Percentiles rank a stretch among this genome's conserved stretches.
Conservation (phyloP, 805 yeast genomes). For the Suhomyces sp. region DNA sequence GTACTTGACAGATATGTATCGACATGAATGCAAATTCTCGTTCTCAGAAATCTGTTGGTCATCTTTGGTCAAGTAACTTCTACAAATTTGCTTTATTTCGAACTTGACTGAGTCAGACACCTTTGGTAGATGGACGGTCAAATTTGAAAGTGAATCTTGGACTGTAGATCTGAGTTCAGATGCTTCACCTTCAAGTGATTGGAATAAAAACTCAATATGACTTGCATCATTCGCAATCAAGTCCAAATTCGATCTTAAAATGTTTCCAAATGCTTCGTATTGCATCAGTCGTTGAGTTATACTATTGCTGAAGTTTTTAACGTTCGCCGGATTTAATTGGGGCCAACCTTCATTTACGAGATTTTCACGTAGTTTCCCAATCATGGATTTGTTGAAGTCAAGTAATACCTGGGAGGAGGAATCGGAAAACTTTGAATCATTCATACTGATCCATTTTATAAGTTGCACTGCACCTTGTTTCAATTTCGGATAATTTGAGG, state of each 20-base stretch:
- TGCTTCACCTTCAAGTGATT: conserved; percentile 63
- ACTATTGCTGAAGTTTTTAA: conserved; percentile 32
- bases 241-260: conserved; percentile 48
- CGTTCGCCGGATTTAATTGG: conserved; percentile 30
- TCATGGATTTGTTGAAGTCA: conserved; percentile 44
- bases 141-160: conserved; percentile 65
- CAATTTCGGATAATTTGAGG: conserved; percentile 50
- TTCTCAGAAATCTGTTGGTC: conserved; percentile 3
- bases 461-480: conserved; percentile 60
- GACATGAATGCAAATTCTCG: conserved; percentile 44
- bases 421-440: conserved; percentile 5
- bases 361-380: conserved; percentile 50
- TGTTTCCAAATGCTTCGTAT: conserved; percentile 75
- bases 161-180: conserved; percentile 62
- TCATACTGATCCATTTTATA: conserved; percentile 55
- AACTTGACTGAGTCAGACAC: conserved; percentile 38
- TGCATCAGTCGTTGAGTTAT: conserved; percentile 56
- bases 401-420: conserved; percentile 9
- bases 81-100: conserved; percentile 39
- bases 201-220: conserved; percentile 64
- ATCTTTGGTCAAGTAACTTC: conserved; percentile 25
- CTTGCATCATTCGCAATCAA: conserved; percentile 45
- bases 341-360: conserved; percentile 64
- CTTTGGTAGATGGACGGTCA: conserved; percentile 47
- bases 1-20: conserved; percentile 64